phyloP scores from a whole-genome alignment of 2,329 filamentous ascomycete species.

The Verticillium isaacii region DNA sequence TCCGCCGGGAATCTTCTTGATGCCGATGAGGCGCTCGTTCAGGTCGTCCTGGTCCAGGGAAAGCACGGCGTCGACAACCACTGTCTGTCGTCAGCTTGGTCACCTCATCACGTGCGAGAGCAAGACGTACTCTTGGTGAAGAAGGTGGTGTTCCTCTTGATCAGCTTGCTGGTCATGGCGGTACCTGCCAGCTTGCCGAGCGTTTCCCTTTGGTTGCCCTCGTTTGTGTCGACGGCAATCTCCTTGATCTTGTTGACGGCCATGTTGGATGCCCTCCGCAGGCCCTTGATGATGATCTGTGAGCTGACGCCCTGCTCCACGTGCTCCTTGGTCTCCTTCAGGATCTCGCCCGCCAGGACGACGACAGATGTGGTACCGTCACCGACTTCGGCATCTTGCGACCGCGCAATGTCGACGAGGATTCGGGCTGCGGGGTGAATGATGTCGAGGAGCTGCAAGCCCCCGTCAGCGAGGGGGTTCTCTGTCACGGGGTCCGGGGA shows the following conservation, averaged over 20 bases:
- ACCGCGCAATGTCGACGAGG: conserved; percentile 95
- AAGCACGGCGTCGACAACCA: conserved; percentile 96
- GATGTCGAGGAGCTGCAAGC: conserved; percentile 81
- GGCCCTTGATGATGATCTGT: conserved; percentile 94
- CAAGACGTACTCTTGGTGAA: conserved; percentile 83
- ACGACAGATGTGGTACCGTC: conserved; percentile 98
- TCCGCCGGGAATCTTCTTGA: conserved; percentile 97
- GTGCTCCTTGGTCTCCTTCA: conserved; percentile 94
- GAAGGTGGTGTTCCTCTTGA: conserved; percentile 93
- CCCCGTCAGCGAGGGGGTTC: background rate
- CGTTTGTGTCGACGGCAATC: conserved; percentile 81
- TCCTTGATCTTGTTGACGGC: conserved; percentile 99
- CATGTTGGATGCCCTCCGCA: conserved; percentile 81
- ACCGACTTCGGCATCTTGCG: conserved; percentile 97
- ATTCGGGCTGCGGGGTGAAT: conserved; percentile 96
- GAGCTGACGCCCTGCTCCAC: conserved; percentile 96
- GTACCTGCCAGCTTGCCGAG: conserved; percentile 85
- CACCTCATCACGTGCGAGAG: background rate
- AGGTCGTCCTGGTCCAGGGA: conserved; percentile 95
- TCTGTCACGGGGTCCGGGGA: conserved; percentile 1
- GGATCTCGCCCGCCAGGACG: conserved; percentile 91
- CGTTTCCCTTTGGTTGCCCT: conserved; percentile 81
- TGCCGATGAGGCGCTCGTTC: conserved; percentile 94
- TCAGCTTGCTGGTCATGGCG: conserved; percentile 99
- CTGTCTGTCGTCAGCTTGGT: conserved; percentile 37